These are phyloP conservation scores for Monosporascus sp. DNA, from an alignment of 2,329 filamentous ascomycete species.

Conservation along the genomic window DNA sequence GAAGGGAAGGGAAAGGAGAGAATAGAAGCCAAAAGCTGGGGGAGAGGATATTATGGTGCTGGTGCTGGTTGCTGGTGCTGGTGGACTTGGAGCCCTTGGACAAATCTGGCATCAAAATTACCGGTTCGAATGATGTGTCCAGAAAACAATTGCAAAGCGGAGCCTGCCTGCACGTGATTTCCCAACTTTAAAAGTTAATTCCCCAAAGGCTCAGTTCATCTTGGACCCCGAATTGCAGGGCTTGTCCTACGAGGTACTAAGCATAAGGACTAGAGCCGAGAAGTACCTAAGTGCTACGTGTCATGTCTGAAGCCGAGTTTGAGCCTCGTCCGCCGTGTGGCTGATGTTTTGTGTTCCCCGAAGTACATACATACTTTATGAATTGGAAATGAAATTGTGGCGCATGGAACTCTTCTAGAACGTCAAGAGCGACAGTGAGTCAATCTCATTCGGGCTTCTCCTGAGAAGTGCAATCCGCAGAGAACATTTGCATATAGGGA, in stretches of 20 bases:
- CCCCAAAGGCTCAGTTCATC: no score
- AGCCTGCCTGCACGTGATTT: slow-evolving; percentile 4
- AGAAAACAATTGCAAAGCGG: slow-evolving; percentile 20
- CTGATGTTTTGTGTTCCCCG: background rate
- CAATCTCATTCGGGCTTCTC: background rate
- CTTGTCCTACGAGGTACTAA: background rate
- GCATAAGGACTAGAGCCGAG: no score
- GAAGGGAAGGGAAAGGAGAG: slow-evolving; percentile 18
- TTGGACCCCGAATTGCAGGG: background rate
- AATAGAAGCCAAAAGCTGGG: background rate
- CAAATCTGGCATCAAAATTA: slow-evolving; percentile 27
- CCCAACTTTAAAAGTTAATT: background rate
- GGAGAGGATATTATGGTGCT: no score
- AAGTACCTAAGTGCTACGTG: no score
- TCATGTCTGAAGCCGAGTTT: background rate
- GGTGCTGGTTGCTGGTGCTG: no score
- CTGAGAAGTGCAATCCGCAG: no score
- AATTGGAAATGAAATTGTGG: background rate
- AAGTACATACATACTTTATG: no score
- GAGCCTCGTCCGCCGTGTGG: background rate
- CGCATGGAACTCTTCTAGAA: background rate
- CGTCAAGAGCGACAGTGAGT: no score
- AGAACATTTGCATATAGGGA: no score
- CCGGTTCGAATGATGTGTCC: slow-evolving; percentile 29
- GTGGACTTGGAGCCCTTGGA: slow-evolving; percentile 9